phyloP scores from a whole-genome alignment of 352 stramenopile genomes.

The Globisporangium sylvaticum region DNA sequence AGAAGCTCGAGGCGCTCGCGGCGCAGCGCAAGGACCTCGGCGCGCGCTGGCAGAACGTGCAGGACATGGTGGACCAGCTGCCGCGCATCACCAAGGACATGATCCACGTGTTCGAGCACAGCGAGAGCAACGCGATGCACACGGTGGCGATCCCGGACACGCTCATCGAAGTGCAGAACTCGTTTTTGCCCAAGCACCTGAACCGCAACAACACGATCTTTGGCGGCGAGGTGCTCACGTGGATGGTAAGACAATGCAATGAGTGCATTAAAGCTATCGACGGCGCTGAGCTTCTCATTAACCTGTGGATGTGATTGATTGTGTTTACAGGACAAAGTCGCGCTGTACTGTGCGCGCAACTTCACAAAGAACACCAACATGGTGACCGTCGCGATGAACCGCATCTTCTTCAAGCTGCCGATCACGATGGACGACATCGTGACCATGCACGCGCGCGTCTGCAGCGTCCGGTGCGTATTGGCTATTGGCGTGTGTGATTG shows the following conservation, averaged over 20 bases:
- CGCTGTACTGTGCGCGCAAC: constrained; percentile 24
- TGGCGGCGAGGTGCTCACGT: constrained; percentile 46
- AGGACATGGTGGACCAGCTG: constrained; percentile 63
- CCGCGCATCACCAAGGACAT: constrained; percentile 57
- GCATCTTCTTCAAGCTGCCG: constrained; percentile 29
- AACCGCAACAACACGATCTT: constrained; percentile 80
- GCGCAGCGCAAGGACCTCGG: constrained; percentile 63
- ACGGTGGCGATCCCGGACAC: constrained; percentile 56
- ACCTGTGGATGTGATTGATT: neutral
- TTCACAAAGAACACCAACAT: constrained; percentile 28
- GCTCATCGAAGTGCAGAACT: constrained; percentile 72
- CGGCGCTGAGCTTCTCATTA: neutral
- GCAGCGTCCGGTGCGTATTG: constrained; percentile 20
- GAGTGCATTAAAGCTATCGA: neutral
- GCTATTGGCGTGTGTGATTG: neutral
- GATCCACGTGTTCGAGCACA: constrained; percentile 43
- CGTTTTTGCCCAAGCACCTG: constrained; percentile 66
- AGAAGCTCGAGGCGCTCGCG: constrained; percentile 49
- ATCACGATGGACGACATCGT: constrained; percentile 28
- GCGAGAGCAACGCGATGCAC: constrained; percentile 30
- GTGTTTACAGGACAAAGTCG: constrained; percentile 18
- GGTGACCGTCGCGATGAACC: constrained; percentile 25
- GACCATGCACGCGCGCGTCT: constrained; percentile 25
- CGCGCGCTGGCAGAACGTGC: constrained; percentile 51
- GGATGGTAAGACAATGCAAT: neutral